Evolutionary conservation across 345 rosid genomes (phyloP).

Genomic region (Angophora floribunda): DNA sequence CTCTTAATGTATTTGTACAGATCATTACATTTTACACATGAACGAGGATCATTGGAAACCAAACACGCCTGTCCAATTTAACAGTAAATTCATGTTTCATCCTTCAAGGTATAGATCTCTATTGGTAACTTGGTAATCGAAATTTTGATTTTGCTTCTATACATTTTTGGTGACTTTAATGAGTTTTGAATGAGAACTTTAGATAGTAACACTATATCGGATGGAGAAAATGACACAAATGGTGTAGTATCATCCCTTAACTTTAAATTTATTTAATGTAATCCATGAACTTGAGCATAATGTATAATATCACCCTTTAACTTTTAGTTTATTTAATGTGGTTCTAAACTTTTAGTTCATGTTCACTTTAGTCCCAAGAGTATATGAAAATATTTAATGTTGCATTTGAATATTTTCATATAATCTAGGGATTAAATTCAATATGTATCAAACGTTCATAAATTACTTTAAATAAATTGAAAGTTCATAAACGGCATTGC

Average conservation of each 20-base stretch:
- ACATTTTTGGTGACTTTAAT: not conserved
- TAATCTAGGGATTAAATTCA: no score
- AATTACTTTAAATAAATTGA: no score
- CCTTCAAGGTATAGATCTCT: not conserved
- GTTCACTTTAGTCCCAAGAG: fast-evolving
- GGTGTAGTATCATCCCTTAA: fast-evolving
- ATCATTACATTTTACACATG: not conserved
- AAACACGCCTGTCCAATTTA: not conserved
- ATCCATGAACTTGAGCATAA: no score
- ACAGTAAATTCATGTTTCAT: not conserved
- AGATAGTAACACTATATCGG: no score
- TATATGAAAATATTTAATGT: no score
- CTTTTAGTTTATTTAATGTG: no score
- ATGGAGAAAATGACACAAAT: not conserved
- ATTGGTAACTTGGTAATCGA: not conserved
- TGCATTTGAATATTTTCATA: no score
- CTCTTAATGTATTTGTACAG: not conserved
- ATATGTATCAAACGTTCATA: not conserved
- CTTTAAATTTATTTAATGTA: no score
- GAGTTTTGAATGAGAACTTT: not conserved
- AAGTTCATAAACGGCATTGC: no score
- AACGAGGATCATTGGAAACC: not conserved
- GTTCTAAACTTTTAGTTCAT: no score
- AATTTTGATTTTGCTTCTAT: not conserved
- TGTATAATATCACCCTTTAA: no score